These are phyloP conservation scores for Aspergillus jensenii DNA, from an alignment of 2,329 filamentous ascomycete species.

Conservation along the genomic window DNA sequence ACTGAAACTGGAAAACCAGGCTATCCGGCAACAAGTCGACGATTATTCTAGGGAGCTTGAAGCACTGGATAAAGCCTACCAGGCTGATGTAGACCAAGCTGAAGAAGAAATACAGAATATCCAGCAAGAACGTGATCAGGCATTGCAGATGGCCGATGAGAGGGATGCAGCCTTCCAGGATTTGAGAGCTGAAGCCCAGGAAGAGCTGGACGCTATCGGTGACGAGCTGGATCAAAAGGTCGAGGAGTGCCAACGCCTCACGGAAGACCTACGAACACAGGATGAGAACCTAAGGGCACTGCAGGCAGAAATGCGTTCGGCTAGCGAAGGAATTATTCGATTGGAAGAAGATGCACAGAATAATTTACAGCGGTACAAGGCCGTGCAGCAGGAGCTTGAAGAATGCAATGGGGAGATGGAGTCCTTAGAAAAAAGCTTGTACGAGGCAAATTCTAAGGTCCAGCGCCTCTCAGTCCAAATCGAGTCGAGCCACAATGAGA, in stretches of 20 bases:
- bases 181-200: slow-evolving; percentile 58
- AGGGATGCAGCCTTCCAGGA: slow-evolving; percentile 53
- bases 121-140: slow-evolving; percentile 83
- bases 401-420: slow-evolving; percentile 87
- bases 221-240: slow-evolving; percentile 70
- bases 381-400: slow-evolving; percentile 77
- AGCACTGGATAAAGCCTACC: slow-evolving; percentile 67
- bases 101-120: slow-evolving; percentile 77
- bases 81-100: slow-evolving; percentile 76
- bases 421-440: slow-evolving; percentile 76
- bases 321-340: slow-evolving; percentile 81
- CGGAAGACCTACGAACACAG: slow-evolving; percentile 70
- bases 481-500: slow-evolving; percentile 89
- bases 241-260: slow-evolving; percentile 68
- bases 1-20: slow-evolving; percentile 84
- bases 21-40: slow-evolving; percentile 79
- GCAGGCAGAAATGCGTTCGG: slow-evolving; percentile 88
- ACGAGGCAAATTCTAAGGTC: slow-evolving; percentile 83
- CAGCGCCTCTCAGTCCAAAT: slow-evolving; percentile 86
- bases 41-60: slow-evolving; percentile 79
- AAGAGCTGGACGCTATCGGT: slow-evolving; percentile 58
- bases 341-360: slow-evolving; percentile 86
- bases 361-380: slow-evolving; percentile 75
- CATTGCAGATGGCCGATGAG: slow-evolving; percentile 69
- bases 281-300: slow-evolving; percentile 88